phyloP scores from a whole-genome alignment of 176 grass and related monocot species.

The Themeda triandra region DNA sequence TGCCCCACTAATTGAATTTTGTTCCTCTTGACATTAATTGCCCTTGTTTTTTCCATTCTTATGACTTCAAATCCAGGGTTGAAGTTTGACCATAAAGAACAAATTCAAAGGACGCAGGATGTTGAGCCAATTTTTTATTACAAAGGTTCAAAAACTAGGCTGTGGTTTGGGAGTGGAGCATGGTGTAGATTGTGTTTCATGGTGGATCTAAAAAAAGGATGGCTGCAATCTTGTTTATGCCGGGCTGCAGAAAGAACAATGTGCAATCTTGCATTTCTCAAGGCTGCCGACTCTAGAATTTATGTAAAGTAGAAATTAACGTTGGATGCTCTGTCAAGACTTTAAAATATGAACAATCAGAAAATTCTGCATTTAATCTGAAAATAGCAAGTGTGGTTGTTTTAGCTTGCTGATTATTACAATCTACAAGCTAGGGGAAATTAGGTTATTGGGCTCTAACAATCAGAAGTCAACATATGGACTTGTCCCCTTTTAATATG shows the following conservation, averaged over 20 bases:
- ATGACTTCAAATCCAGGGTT: slow-evolving; percentile 29
- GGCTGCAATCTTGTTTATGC: neutral
- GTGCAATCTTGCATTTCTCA: neutral
- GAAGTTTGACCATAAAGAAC: neutral
- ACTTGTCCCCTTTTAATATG: neutral
- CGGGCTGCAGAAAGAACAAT: neutral
- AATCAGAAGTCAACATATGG: neutral
- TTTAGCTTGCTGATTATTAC: neutral
- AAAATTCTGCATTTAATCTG: neutral
- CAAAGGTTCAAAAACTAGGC: neutral
- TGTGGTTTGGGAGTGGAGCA: neutral
- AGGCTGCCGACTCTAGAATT: neutral
- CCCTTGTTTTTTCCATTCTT: neutral
- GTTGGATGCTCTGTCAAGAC: neutral
- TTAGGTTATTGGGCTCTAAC: neutral
- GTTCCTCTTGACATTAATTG: neutral
- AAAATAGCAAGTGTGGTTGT: neutral
- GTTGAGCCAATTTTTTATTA: slow-evolving; percentile 5
- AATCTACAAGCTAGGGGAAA: neutral
- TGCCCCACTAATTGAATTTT: neutral
- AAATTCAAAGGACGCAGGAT: slow-evolving; percentile 4
- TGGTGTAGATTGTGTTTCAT: slow-evolving; percentile 10
- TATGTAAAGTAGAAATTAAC: slow-evolving; percentile 5
- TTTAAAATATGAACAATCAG: neutral
- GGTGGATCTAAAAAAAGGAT: neutral